Evolutionary conservation across 768 basidiomycete genomes (phyloP).

Genomic region (Panellus pusillus): DNA sequence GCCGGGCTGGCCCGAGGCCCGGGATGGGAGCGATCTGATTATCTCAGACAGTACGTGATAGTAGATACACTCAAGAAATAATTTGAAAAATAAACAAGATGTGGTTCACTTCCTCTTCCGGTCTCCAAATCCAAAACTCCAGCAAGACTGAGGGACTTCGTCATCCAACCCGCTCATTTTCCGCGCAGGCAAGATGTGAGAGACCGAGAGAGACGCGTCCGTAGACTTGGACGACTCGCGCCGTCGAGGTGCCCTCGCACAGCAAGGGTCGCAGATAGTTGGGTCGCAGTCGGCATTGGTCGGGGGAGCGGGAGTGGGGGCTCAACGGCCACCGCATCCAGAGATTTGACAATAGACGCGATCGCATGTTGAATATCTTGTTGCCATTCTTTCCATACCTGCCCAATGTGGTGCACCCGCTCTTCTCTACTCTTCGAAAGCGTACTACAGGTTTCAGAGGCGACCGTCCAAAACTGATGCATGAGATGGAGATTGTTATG

Average conservation of each 20-base stretch:
- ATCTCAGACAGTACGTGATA: too few species aligned
- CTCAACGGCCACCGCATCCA: conserved; percentile 8
- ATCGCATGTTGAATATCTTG: conserved; percentile 2
- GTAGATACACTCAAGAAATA: background rate
- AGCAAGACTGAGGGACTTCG: conserved; percentile 3
- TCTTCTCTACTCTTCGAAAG: background rate
- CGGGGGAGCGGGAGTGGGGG: background rate
- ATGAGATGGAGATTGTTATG: background rate
- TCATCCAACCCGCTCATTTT: conserved; percentile 6
- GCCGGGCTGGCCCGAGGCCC: too few species aligned
- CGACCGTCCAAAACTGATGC: conserved; percentile 3
- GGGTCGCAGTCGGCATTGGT: too few species aligned
- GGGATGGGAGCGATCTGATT: too few species aligned
- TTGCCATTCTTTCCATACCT: conserved; percentile 8
- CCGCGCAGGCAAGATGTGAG: background rate
- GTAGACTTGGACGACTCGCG: conserved; percentile 12
- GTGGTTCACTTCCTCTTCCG: conserved; percentile 1
- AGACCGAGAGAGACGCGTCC: conserved; percentile 1
- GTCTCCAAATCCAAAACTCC: conserved; percentile 3
- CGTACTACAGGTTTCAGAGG: conserved; percentile 1
- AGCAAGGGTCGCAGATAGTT: background rate
- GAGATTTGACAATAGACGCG: conserved; percentile 5
- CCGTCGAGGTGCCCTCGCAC: conserved; percentile 7
- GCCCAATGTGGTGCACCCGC: background rate
- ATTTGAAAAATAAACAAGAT: background rate